phyloP scores from a whole-genome alignment of 192 early-diverging fungal genomes.

The Phlyctochytrium arcticum region DNA sequence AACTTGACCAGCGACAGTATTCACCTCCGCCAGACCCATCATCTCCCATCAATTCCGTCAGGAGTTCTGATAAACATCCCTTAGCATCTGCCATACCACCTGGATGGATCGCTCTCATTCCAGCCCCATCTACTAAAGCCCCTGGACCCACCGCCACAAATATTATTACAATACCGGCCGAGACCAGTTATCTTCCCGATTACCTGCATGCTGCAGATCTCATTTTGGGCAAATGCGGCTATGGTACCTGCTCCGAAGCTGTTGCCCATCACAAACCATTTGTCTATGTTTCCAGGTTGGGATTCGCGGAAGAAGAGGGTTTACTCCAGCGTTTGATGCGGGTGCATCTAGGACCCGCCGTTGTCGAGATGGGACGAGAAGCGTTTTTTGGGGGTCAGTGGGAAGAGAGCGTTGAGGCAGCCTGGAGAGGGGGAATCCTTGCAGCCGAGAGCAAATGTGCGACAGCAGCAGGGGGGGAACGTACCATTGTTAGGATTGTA shows the following conservation, averaged over 20 bases:
- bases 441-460: too few species aligned
- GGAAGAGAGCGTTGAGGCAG: constrained; percentile 17
- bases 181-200: constrained; percentile 40
- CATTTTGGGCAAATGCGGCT: constrained; percentile 51
- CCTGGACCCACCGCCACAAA: constrained; percentile 37
- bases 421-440: too few species aligned
- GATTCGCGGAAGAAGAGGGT: constrained; percentile 49
- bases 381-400: constrained; percentile 34
- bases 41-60: too few species aligned
- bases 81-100: constrained; percentile 32
- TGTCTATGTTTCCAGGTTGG: constrained; percentile 45
- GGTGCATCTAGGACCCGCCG: constrained; percentile 31
- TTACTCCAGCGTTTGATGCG: constrained; percentile 42
- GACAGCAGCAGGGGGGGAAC: too few species aligned
- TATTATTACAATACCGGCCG: constrained; percentile 1
- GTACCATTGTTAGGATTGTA: too few species aligned
- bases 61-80: too few species aligned
- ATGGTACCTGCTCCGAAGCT: constrained; percentile 51
- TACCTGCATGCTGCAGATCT: constrained; percentile 44
- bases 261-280: constrained; percentile 43
- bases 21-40: too few species aligned
- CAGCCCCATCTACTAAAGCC: constrained; percentile 26
- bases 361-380: constrained; percentile 39
- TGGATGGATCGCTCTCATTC: constrained; percentile 39
- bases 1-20: too few species aligned